These are phyloP conservation scores for Phaeoacremonium minimum DNA, from an alignment of 2,329 filamentous ascomycete genomes.

Conservation along the genomic window DNA sequence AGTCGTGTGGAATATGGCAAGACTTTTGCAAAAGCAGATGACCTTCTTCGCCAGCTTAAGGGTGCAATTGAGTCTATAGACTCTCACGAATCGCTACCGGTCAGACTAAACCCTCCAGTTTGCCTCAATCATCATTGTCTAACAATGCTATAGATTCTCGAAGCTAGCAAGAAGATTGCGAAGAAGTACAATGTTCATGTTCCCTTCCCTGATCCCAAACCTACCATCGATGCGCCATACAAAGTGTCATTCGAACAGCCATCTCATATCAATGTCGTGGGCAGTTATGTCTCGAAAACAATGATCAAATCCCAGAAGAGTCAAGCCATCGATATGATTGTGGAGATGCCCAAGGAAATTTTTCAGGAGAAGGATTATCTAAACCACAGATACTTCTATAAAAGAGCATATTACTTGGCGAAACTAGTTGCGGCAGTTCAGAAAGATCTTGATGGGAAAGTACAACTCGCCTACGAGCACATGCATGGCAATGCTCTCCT, in stretches of 20 bases:
- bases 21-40: slow-evolving; percentile 42
- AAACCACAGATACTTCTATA: slow-evolving; percentile 91
- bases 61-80: slow-evolving; percentile 45
- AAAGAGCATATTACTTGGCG: slow-evolving; percentile 86
- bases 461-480: slow-evolving; percentile 59
- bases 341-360: slow-evolving; percentile 74
- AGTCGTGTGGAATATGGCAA: slow-evolving; percentile 47
- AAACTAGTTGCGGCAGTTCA: slow-evolving; percentile 71
- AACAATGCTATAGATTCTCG: slow-evolving; percentile 49
- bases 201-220: slow-evolving; percentile 80
- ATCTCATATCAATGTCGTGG: slow-evolving; percentile 76
- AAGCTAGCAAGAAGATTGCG: slow-evolving; percentile 65
- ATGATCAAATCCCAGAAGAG: slow-evolving; percentile 59
- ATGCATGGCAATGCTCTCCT: slow-evolving; percentile 72
- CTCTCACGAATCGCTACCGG: slow-evolving; percentile 43
- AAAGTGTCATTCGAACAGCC: slow-evolving; percentile 77
- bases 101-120: no score
- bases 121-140: no score
- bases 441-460: slow-evolving; percentile 44
- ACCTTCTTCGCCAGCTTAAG: slow-evolving; percentile 47
- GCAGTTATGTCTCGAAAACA: slow-evolving; percentile 77
- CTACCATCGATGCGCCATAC: slow-evolving; percentile 72
- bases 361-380: slow-evolving; percentile 95
- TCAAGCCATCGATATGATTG: slow-evolving; percentile 73
- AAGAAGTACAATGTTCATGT: slow-evolving; percentile 65